These are phyloP conservation scores for Pochonia chlamydosporia DNA, from an alignment of 2,329 filamentous ascomycete species.

Conservation along the genomic window DNA sequence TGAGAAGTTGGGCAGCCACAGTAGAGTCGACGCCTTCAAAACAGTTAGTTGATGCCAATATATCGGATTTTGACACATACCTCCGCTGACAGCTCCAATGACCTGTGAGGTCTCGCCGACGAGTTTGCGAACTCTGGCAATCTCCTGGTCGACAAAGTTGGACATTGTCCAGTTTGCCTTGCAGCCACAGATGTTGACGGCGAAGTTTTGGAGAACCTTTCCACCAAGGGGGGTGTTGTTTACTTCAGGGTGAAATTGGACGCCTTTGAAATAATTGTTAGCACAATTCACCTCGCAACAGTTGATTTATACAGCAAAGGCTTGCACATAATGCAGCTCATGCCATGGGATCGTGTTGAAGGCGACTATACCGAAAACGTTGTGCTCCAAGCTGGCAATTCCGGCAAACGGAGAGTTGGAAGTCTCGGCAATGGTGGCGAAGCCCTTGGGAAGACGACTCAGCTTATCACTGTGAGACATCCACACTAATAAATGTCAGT, in stretches of 20 bases:
- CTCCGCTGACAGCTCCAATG: slow-evolving; percentile 58
- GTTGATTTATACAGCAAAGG: no score
- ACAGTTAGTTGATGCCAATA: not conserved
- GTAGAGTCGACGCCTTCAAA: slow-evolving; percentile 81
- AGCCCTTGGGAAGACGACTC: slow-evolving; percentile 63
- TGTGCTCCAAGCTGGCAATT: no score
- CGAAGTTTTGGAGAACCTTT: slow-evolving; percentile 75
- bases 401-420: slow-evolving; percentile 73
- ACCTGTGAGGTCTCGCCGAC: slow-evolving; percentile 82
- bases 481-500: no score
- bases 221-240: slow-evolving; percentile 50
- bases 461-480: slow-evolving; percentile 94
- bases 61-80: slow-evolving; percentile 26
- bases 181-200: slow-evolving; percentile 73
- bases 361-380: no score
- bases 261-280: slow-evolving; percentile 31
- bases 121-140: slow-evolving; percentile 70
- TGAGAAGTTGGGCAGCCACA: slow-evolving; percentile 80
- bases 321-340: no score
- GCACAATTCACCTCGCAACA: slow-evolving; percentile 2
- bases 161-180: slow-evolving; percentile 78
- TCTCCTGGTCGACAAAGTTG: slow-evolving; percentile 76
- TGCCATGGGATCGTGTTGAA: no score
- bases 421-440: slow-evolving; percentile 69
- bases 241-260: slow-evolving; percentile 90